These are phyloP conservation scores for Solanum medicagineum DNA, from an alignment of 257 asterid species.

Conservation along the genomic window DNA sequence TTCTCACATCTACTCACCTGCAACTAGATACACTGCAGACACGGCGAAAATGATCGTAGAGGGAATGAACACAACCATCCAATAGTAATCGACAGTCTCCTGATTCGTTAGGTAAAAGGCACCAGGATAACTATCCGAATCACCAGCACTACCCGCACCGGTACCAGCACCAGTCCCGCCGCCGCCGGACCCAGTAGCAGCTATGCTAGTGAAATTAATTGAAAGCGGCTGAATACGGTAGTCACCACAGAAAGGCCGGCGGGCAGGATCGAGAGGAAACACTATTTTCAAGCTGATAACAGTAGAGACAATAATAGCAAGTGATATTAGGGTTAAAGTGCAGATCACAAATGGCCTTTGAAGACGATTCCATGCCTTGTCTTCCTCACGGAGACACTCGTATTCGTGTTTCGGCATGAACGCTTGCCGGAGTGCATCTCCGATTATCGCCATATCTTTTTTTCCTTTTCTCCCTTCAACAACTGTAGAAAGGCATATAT, in stretches of 20 bases:
- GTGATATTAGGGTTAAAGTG: conserved; percentile 23
- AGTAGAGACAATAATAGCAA: conserved; percentile 44
- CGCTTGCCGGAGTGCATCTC: conserved; percentile 89
- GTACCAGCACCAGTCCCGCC: conserved; percentile 15
- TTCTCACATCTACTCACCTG: conserved; percentile 35
- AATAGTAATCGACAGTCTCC: conserved; percentile 87
- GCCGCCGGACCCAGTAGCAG: not conserved
- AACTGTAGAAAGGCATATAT: not conserved
- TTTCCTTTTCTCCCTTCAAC: not conserved
- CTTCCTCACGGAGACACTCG: conserved; percentile 79
- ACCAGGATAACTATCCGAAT: conserved; percentile 51
- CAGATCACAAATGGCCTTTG: conserved; percentile 38
- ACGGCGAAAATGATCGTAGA: conserved; percentile 41
- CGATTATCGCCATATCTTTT: conserved; percentile 25
- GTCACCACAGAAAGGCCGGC: conserved; percentile 84
- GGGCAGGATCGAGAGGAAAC: conserved; percentile 50
- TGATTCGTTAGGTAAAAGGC: conserved; percentile 85
- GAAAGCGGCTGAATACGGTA: conserved; percentile 73
- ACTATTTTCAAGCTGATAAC: conserved; percentile 61
- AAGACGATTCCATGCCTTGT: conserved; percentile 61
- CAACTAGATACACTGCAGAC: conserved; percentile 49
- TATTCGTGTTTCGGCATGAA: conserved; percentile 94
- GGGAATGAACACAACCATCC: conserved; percentile 88
- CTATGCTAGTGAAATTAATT: conserved; percentile 43
- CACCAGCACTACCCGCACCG: conserved; percentile 13